These are phyloP conservation scores for Lachancea lanzarotensis DNA, from an alignment of 805 yeast genomes.

Conservation along the genomic window DNA sequence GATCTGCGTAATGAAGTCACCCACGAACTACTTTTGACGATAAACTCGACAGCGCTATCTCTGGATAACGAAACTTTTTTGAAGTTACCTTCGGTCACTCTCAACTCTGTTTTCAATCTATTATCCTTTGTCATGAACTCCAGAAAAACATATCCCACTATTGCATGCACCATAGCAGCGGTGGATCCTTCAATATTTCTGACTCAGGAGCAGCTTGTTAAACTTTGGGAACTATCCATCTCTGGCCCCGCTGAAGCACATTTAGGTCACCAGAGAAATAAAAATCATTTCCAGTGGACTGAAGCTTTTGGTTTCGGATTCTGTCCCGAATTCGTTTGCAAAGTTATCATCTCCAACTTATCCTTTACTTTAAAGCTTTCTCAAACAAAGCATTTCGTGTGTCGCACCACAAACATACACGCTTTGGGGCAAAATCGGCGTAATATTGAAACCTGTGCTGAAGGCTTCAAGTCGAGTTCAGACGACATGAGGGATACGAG, in stretches of 20 bases:
- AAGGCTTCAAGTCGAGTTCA: neutral
- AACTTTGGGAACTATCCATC: slow-evolving; percentile 6
- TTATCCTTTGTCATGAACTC: slow-evolving; percentile 7
- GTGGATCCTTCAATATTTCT: slow-evolving; percentile 28
- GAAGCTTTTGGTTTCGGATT: neutral
- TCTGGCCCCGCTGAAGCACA: neutral
- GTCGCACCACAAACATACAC: slow-evolving; percentile 2
- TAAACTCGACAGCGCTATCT: slow-evolving; percentile 19
- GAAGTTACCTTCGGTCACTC: slow-evolving; percentile 28
- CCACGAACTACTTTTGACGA: slow-evolving; percentile 27
- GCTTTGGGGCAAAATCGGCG: slow-evolving; percentile 1
- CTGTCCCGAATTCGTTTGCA: slow-evolving; percentile 13
- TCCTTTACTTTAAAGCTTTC: slow-evolving; percentile 21
- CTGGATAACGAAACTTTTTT: slow-evolving; percentile 18
- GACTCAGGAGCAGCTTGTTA: slow-evolving; percentile 14
- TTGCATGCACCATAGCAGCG: slow-evolving; percentile 22
- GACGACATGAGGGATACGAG: neutral
- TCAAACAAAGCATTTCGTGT: slow-evolving; percentile 5
- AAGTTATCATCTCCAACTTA: slow-evolving; percentile 23
- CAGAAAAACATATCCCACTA: slow-evolving; percentile 1
- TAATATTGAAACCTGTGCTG: neutral
- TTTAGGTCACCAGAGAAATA: neutral
- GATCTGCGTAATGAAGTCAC: slow-evolving; percentile 14
- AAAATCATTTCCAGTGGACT: neutral
- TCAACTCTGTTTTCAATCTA: slow-evolving; percentile 24